Evolutionary conservation across 495 filamentous ascomycete genomes (phyloP).

Genomic region (Trichoderma erinaceum): DNA sequence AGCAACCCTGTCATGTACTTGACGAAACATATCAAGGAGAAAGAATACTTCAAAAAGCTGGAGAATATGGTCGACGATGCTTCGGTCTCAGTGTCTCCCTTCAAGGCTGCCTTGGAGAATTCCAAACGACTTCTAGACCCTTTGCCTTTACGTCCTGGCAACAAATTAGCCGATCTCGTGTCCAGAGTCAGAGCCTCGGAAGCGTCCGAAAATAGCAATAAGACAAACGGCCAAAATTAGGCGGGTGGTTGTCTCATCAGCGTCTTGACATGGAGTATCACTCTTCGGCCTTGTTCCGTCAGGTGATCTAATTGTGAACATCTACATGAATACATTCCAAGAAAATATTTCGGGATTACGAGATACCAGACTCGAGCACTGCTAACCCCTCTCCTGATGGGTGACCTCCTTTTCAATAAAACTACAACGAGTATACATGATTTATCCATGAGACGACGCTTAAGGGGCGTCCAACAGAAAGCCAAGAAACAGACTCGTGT

Average conservation of each 20-base stretch:
- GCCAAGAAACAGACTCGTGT: neutral
- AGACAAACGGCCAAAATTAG: conserved; percentile 3
- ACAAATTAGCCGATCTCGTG: conserved; percentile 7
- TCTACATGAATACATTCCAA: neutral
- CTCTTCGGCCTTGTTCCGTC: neutral
- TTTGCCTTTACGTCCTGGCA: neutral
- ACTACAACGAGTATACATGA: neutral
- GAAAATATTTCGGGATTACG: neutral
- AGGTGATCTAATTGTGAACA: neutral
- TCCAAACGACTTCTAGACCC: conserved; percentile 12
- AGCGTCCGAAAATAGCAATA: conserved; percentile 5
- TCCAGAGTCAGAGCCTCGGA: neutral
- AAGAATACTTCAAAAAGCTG: conserved; percentile 5
- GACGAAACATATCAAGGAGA: conserved; percentile 16
- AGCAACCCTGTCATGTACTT: conserved; percentile 15
- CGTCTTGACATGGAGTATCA: neutral
- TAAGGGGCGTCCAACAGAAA: conserved; percentile 1
- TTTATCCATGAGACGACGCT: neutral
- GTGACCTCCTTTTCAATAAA: neutral
- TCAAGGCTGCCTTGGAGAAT: neutral
- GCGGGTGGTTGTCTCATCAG: neutral
- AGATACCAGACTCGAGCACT: neutral
- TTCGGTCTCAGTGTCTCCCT: neutral
- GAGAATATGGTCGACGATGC: neutral
- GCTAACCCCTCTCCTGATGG: neutral